phyloP scores from a whole-genome alignment of 192 early-diverging fungal species.

The Entomortierella lignicola region DNA sequence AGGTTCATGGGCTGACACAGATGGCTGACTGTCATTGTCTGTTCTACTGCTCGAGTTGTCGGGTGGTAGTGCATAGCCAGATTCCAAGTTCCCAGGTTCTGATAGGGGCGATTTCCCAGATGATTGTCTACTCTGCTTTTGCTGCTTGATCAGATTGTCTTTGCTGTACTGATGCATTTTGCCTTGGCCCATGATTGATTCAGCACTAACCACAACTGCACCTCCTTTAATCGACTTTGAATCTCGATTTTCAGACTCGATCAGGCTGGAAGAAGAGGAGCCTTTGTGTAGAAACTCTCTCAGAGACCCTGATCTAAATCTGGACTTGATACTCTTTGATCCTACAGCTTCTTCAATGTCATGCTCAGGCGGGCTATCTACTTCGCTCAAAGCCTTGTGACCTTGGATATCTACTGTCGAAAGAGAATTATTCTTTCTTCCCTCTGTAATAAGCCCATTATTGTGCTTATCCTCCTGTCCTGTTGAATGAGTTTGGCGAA shows the following conservation, averaged over 20 bases:
- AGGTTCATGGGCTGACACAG: not conserved
- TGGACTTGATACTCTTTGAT: not conserved
- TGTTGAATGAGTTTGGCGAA: not conserved
- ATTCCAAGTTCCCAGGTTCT: not conserved
- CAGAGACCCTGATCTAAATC: constrained; percentile 19
- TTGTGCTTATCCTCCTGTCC: not conserved
- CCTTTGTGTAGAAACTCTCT: constrained; percentile 4
- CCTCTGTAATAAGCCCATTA: not conserved
- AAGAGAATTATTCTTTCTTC: not conserved
- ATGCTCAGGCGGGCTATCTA: constrained; percentile 1
- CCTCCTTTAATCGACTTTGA: not conserved
- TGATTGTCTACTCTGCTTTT: not conserved
- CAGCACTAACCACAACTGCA: constrained; percentile 11
- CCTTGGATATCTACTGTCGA: not conserved
- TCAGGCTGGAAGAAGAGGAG: not conserved
- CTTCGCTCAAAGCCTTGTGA: constrained; percentile 16
- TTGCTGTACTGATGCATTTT: constrained; percentile 16
- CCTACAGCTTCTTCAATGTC: not conserved
- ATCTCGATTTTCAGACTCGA: not conserved
- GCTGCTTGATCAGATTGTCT: constrained; percentile 1
- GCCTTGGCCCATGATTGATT: constrained; percentile 13
- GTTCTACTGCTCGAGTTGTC: not conserved
- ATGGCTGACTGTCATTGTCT: not conserved
- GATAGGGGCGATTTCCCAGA: not conserved
- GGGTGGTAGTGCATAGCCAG: not conserved